A percentile compares a stretch with the other conserved stretches of the same genome.
Conservation (phyloP, 2,329 filamentous ascomycete genomes). For the Beauveria caledonica region DNA sequence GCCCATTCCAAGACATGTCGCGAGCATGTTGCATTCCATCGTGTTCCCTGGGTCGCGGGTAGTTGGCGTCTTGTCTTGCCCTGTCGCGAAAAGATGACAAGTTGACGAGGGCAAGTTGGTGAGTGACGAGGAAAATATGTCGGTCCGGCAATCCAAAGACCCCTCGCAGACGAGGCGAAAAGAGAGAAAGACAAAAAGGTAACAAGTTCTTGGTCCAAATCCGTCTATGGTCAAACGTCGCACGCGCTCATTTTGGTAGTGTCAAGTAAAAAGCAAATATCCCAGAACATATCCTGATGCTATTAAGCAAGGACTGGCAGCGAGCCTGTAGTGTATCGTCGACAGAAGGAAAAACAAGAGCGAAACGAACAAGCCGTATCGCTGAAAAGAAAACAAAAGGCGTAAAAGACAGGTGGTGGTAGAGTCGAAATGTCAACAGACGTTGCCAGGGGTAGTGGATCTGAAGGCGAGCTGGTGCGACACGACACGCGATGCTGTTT, state of each 20-base stretch:
- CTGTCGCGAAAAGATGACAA: slow-evolving; percentile 12
- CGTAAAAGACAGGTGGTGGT: slow-evolving; percentile 19
- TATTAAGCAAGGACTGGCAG: slow-evolving; percentile 31
- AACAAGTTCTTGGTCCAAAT: slow-evolving; percentile 2
- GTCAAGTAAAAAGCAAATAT: slow-evolving; percentile 12
- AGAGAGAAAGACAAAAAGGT: slow-evolving; percentile 4
- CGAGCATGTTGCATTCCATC: slow-evolving; percentile 23
- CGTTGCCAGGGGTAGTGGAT: slow-evolving; percentile 15
- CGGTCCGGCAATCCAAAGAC: not conserved
- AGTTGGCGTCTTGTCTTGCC: slow-evolving; percentile 12
- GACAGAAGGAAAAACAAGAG: slow-evolving; percentile 22
- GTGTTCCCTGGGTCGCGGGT: slow-evolving; percentile 17
- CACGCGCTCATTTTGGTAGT: slow-evolving; percentile 5
- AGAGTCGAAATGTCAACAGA: slow-evolving; percentile 14
- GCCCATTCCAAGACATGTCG: slow-evolving; percentile 23
- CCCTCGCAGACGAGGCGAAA: slow-evolving; percentile 1
- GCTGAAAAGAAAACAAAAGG: slow-evolving; percentile 16
- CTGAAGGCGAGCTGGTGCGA: slow-evolving; percentile 8
- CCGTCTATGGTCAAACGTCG: slow-evolving; percentile 13
- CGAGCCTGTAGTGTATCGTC: slow-evolving; percentile 28
- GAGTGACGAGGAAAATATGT: slow-evolving; percentile 8
- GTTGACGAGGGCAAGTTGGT: slow-evolving; percentile 12
- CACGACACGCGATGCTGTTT: slow-evolving; percentile 1
- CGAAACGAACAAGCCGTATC: slow-evolving; percentile 28
- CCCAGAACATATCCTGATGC: slow-evolving; percentile 22